Conservation (phyloP, 768 basidiomycete species). For the Brasilioporus rufonigricans region DNA sequence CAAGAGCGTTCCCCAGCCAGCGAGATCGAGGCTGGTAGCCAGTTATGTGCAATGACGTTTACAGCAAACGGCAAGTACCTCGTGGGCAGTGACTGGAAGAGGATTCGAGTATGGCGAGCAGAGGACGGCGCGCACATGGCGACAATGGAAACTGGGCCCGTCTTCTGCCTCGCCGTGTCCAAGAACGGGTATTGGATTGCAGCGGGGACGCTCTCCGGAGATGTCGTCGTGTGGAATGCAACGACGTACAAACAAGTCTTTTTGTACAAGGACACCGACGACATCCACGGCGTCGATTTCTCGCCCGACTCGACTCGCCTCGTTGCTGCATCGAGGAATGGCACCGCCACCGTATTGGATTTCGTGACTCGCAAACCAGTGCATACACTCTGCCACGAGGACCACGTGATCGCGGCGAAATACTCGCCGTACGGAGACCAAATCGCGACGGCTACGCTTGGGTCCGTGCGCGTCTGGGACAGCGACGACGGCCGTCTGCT, state of each 20-base stretch:
- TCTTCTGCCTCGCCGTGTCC: not conserved
- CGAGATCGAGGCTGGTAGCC: not conserved
- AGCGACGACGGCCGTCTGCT: not conserved
- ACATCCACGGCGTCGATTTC: not conserved
- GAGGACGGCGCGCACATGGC: not conserved
- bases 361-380: not conserved
- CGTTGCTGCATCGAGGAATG: not conserved
- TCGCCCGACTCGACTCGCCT: not conserved
- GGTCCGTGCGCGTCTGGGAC: not conserved
- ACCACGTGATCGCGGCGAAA: not conserved
- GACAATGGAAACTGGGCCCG: not conserved
- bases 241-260: not conserved
- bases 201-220: not conserved
- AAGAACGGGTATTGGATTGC: not conserved
- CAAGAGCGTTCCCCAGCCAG: not conserved
- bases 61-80: not conserved
- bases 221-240: not conserved
- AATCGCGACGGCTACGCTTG: not conserved
- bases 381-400: not conserved
- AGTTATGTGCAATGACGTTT: not conserved
- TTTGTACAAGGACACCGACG: not conserved
- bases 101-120: not conserved
- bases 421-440: not conserved
- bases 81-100: not conserved
- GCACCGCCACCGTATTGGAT: not conserved